Conservation (phyloP, 805 yeast genomes). For the Suhomyces sp. region DNA sequence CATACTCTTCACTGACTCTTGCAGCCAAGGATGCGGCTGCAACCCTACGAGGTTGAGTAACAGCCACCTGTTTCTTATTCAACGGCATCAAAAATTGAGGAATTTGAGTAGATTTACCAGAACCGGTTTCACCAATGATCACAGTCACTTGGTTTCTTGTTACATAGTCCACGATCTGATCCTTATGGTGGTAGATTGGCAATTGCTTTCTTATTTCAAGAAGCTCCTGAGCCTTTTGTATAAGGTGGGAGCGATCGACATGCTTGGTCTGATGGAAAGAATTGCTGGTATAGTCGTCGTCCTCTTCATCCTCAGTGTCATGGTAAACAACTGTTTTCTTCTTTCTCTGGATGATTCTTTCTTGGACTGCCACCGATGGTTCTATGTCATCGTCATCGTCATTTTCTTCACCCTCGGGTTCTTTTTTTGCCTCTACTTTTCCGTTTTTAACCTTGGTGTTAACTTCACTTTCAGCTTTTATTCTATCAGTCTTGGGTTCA, state of each 20-base stretch:
- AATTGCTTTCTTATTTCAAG: slow-evolving; percentile 54
- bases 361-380: too few species aligned
- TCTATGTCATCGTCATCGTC: background rate
- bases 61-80: slow-evolving; percentile 64
- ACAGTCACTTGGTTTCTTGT: slow-evolving; percentile 64
- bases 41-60: slow-evolving; percentile 96
- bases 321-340: slow-evolving; percentile 6
- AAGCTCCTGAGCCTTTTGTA: slow-evolving; percentile 44
- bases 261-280: slow-evolving; percentile 12
- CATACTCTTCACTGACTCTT: slow-evolving; percentile 88
- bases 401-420: too few species aligned
- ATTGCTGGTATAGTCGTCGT: slow-evolving; percentile 9
- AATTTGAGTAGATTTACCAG: slow-evolving; percentile 96
- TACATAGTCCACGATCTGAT: slow-evolving; percentile 57
- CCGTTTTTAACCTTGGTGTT: too few species aligned
- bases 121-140: slow-evolving; percentile 95
- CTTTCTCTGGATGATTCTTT: background rate
- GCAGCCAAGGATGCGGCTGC: slow-evolving; percentile 94
- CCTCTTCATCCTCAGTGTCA: slow-evolving; percentile 14
- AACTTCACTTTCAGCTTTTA: background rate
- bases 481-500: background rate
- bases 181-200: slow-evolving; percentile 76
- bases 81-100: slow-evolving; percentile 81
- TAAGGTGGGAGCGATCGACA: slow-evolving; percentile 25
- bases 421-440: too few species aligned